These are phyloP conservation scores for Didymella sp. DNA, from an alignment of 2,329 filamentous ascomycete genomes.

Conservation along the genomic window DNA sequence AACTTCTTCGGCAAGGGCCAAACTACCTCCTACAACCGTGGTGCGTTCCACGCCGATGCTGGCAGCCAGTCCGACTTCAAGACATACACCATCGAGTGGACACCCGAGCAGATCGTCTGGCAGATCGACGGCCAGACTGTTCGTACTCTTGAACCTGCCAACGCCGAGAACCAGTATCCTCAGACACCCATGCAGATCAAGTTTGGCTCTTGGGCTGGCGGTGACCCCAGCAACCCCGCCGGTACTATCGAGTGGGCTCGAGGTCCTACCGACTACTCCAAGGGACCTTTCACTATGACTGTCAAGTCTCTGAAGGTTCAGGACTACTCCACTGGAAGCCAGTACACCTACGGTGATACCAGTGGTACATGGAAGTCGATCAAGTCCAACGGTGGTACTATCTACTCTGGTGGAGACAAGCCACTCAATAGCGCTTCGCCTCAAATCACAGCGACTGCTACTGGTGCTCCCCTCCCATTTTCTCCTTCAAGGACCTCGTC, in stretches of 20 bases:
- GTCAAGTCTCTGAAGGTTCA: constrained; percentile 77
- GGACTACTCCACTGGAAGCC: constrained; percentile 90
- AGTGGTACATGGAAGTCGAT: constrained; percentile 85
- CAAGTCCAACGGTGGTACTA: constrained; percentile 74
- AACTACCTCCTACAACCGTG: constrained; percentile 84
- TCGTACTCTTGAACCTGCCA: constrained; percentile 73
- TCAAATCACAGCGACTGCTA: constrained; percentile 67
- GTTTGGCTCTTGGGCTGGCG: constrained; percentile 90
- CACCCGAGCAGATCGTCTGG: constrained; percentile 83
- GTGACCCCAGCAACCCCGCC: constrained; percentile 76
- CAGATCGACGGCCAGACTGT: constrained; percentile 79
- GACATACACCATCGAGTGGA: constrained; percentile 94
- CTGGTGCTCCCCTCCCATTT: constrained; percentile 71
- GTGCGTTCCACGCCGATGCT: constrained; percentile 74
- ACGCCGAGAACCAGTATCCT: constrained; percentile 81
- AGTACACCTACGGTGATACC: constrained; percentile 82
- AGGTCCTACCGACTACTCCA: constrained; percentile 81
- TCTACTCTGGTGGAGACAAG: constrained; percentile 67
- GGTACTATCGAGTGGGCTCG: constrained; percentile 92
- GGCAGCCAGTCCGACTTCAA: constrained; percentile 78
- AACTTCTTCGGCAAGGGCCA: constrained; percentile 98
- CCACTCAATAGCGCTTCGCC: constrained; percentile 65
- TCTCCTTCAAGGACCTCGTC: constrained; percentile 64
- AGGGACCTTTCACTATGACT: constrained; percentile 86
- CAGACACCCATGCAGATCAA: constrained; percentile 96